Conservation (phyloP, 164 flowering plant genomes). For the Aristolochia contorta region DNA sequence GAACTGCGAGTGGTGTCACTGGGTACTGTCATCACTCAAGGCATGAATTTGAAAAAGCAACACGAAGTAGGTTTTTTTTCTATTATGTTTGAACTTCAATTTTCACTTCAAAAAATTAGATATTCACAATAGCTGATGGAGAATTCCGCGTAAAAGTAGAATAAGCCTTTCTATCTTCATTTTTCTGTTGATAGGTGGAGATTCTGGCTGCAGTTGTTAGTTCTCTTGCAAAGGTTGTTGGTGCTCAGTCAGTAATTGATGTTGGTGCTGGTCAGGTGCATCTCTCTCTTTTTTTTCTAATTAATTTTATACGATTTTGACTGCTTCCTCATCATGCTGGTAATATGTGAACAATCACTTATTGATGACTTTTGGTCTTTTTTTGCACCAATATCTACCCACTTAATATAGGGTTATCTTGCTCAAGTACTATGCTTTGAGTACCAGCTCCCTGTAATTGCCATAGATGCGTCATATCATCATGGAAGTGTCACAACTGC, state of each 20-base stretch:
- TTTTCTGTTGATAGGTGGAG: slow-evolving; percentile 46
- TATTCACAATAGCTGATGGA: not conserved
- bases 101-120: not conserved
- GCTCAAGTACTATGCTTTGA: slow-evolving; percentile 83
- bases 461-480: slow-evolving; percentile 82
- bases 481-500: slow-evolving; percentile 64
- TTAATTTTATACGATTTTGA: not conserved
- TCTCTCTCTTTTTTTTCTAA: not conserved
- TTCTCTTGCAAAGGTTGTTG: slow-evolving; percentile 38
- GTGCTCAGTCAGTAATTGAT: slow-evolving; percentile 58
- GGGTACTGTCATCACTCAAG: slow-evolving; percentile 59
- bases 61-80: slow-evolving; percentile 55
- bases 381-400: not conserved
- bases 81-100: not conserved
- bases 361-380: not conserved
- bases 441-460: slow-evolving; percentile 59
- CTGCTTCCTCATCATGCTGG: not conserved
- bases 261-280: slow-evolving; percentile 94
- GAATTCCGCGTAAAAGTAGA: not conserved
- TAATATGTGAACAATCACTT: not conserved
- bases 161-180: not conserved
- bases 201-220: slow-evolving; percentile 56
- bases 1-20: slow-evolving; percentile 33
- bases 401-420: slow-evolving; percentile 62
- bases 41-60: slow-evolving; percentile 82